phyloP scores from a whole-genome alignment of 2,329 filamentous ascomycete genomes.

The Geoglossum cookeanum region DNA sequence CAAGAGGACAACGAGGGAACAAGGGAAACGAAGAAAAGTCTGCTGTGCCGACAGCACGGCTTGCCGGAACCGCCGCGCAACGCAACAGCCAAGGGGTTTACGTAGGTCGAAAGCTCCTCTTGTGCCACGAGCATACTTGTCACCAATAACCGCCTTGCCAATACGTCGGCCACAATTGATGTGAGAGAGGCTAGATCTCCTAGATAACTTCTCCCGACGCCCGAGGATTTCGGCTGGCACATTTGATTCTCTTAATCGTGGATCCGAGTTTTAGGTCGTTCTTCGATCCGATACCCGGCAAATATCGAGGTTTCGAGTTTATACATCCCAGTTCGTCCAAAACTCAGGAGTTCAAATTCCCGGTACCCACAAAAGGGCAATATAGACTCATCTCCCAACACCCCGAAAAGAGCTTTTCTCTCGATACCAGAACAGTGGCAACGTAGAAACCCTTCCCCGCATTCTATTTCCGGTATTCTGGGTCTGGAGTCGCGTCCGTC shows the following conservation, averaged over 20 bases:
- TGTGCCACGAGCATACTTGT: constrained; percentile 2
- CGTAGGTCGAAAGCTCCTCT: not conserved
- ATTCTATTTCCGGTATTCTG: not conserved
- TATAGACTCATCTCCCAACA: not conserved
- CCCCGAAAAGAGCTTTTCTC: not conserved
- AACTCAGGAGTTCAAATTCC: constrained; percentile 2
- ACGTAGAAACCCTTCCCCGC: not conserved
- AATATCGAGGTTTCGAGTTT: constrained; percentile 1
- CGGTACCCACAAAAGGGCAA: not conserved
- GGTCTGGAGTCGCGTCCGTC: not conserved
- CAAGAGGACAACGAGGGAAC: too few relatives aligned
- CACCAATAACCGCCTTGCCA: constrained; percentile 1
- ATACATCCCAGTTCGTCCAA: not conserved
- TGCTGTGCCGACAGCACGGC: not conserved
- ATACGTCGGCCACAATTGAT: not conserved
- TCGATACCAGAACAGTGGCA: not conserved
- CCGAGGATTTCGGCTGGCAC: not conserved
- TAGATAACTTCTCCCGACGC: constrained; percentile 1
- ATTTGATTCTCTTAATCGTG: not conserved
- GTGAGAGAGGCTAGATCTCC: not conserved
- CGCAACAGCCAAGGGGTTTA: not conserved
- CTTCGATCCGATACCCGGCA: not conserved
- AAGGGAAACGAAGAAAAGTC: not conserved
- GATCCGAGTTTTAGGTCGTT: not conserved
- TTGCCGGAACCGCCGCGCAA: not conserved